Percentiles rank a stretch among this genome's conserved stretches.
Evolutionary conservation across 345 rosid genomes (phyloP).

Genomic region (Hibiscus tridactylites): DNA sequence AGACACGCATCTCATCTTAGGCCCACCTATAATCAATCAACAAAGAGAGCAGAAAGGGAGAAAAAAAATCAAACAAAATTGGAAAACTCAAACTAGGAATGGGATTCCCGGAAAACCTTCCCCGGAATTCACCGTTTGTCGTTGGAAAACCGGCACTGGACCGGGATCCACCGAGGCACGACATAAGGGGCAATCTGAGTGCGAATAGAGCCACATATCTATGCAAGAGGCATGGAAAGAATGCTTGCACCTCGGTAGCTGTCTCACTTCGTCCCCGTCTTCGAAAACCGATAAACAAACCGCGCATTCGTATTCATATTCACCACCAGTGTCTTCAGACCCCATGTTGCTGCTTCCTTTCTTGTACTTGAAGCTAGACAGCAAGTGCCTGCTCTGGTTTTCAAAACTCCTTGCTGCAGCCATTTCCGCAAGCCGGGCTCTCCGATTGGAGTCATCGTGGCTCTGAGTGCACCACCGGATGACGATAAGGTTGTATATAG

Average conservation of each 20-base stretch:
- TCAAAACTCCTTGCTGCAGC: conserved; percentile 11
- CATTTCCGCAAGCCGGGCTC: conserved; percentile 7
- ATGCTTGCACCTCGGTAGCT: not conserved
- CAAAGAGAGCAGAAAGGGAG: not conserved
- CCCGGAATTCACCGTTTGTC: not conserved
- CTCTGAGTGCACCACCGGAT: conserved; percentile 28
- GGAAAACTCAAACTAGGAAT: not conserved
- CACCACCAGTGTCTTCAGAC: not conserved
- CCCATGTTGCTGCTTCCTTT: not conserved
- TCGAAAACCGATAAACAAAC: not conserved
- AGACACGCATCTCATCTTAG: not conserved
- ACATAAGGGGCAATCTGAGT: not conserved
- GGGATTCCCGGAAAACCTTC: not conserved
- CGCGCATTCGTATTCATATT: not conserved
- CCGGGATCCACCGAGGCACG: not conserved
- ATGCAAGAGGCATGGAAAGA: not conserved
- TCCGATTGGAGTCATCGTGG: conserved; percentile 1
- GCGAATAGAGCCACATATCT: not conserved
- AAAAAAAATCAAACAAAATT: not conserved
- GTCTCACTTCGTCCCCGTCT: not conserved
- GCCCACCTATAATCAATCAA: not conserved
- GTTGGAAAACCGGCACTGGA: not conserved
- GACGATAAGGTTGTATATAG: conserved; percentile 26
- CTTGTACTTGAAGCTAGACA: not conserved
- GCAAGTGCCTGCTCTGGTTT: conserved; percentile 7